Percentiles rank a stretch among this genome's conserved stretches.
phyloP scores from a whole-genome alignment of 164 flowering plant species.

The Hamamelis virginiana region DNA sequence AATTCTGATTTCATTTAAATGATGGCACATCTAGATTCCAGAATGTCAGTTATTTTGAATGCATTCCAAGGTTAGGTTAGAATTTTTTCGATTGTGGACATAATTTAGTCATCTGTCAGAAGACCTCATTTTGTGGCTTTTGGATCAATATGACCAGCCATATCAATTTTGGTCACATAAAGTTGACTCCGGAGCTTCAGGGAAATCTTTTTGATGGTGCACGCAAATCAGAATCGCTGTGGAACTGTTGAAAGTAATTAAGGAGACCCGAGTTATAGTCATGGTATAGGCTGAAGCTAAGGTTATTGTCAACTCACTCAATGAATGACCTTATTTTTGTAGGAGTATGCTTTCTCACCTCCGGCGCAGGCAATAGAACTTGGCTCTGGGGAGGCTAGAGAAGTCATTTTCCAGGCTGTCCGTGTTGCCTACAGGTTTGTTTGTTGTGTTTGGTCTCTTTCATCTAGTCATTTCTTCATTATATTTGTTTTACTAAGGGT shows the following conservation, averaged over 20 bases:
- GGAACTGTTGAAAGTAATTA: too few species aligned
- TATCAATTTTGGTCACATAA: too few species aligned
- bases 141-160: not conserved
- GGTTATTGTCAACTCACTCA: not conserved
- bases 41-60: not conserved
- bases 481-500: too few species aligned
- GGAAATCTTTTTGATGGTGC: too few species aligned
- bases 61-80: not conserved
- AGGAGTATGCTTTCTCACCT: conserved; percentile 98
- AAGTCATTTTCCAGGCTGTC: conserved; percentile 78
- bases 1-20: not conserved
- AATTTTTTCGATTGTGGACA: not conserved
- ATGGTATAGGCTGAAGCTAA: not conserved
- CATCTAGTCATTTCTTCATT: not conserved
- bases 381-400: conserved; percentile 86
- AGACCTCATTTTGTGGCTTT: not conserved
- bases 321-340: conserved; percentile 12
- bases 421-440: conserved; percentile 96
- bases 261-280: too few species aligned
- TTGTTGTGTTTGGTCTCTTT: not conserved
- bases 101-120: not conserved
- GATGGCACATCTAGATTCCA: not conserved
- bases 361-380: conserved; percentile 90
- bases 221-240: too few species aligned
- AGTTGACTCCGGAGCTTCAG: too few species aligned